These are phyloP conservation scores for Aspergillus sojae DNA, from an alignment of 2,329 filamentous ascomycete species.

Conservation along the genomic window DNA sequence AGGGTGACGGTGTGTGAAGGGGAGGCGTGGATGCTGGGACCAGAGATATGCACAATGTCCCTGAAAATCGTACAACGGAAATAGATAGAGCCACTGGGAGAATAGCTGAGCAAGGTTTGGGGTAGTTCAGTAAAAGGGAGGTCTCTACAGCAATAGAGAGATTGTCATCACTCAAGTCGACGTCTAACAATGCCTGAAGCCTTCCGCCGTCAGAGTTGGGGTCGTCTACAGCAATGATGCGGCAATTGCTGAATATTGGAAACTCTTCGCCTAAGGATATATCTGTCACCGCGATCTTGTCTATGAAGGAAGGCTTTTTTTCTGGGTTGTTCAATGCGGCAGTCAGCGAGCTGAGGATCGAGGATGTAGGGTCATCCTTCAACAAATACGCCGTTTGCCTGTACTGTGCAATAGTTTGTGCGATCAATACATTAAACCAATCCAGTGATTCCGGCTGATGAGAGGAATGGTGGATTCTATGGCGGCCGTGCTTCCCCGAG, in stretches of 20 bases:
- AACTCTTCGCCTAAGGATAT: slow-evolving; percentile 95
- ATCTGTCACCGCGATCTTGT: slow-evolving; percentile 91
- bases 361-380: slow-evolving; percentile 58
- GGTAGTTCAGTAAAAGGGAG: slow-evolving; percentile 91
- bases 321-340: slow-evolving; percentile 83
- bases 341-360: slow-evolving; percentile 79
- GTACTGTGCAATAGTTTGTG: slow-evolving; percentile 95
- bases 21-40: slow-evolving; percentile 64
- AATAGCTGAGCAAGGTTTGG: slow-evolving; percentile 83
- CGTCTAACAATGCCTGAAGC: slow-evolving; percentile 93
- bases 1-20: slow-evolving; percentile 38
- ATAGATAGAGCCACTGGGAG: slow-evolving; percentile 90
- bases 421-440: slow-evolving; percentile 98
- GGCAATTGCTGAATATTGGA: slow-evolving; percentile 97
- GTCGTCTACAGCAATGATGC: slow-evolving; percentile 79
- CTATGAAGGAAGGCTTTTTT: slow-evolving; percentile 87
- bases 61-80: slow-evolving; percentile 90
- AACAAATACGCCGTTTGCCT: slow-evolving; percentile 89
- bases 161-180: slow-evolving; percentile 87
- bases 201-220: slow-evolving; percentile 66
- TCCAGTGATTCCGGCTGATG: slow-evolving; percentile 96
- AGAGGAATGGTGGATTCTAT: slow-evolving; percentile 60
- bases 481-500: slow-evolving; percentile 44
- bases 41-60: slow-evolving; percentile 90
- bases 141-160: slow-evolving; percentile 95